Base-by-base conservation (phyloP, 2,329 filamentous ascomycete species). In the Colletotrichum coccodes region DNA sequence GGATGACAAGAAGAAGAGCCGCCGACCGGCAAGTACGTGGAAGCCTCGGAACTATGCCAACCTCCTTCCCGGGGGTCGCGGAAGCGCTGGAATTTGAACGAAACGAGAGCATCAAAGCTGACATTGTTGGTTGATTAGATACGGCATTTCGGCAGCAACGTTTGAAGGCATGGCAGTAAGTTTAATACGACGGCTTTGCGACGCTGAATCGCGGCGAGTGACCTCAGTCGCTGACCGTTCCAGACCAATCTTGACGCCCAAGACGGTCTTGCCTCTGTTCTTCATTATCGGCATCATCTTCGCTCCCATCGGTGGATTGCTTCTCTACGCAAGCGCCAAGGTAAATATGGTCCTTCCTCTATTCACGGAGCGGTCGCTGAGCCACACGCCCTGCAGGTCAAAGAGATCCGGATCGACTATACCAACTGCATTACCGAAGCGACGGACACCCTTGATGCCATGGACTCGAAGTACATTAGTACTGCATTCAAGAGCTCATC, bases 131-230 rank as follows among this genome's bases (percentile, higher is more conserved):
- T 36, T 56, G 21, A 59, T 64, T 77, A 97, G 94, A 98, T 84
- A 98, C 95, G 68, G 96, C 96, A 12, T 99, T 98, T 79, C 90
- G 96, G 75, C 96, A 99, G 80, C 96, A 99, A 82, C 91, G 96
- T 78, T 84, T 99, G 81, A 98, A 98, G 84, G 96, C 96, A 84
- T 99, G 96, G 96, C 96, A 99, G 92, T 97, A 86, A 82, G 94
- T 89, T 47, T 52, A 73, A 86, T 76, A 86, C 79, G 62, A 71
- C 54, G 68, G 71, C 30, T 64, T 67, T 49, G 28, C 26, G 52
- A 42, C 8, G 30, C 30, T 23, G 32, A 50, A 42, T 21, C 52
- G 54, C 42, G 6, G 53, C 44, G 23, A 58, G 32, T n/a, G 42
- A 57, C 34, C 16, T 54, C 28, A 5, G 46, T 52, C 18, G 60